Percentiles rank a stretch among this genome's conserved stretches.
Evolutionary conservation across 129 eudicot genomes (phyloP).

Genomic region (Gnaphalium uliginosum): DNA sequence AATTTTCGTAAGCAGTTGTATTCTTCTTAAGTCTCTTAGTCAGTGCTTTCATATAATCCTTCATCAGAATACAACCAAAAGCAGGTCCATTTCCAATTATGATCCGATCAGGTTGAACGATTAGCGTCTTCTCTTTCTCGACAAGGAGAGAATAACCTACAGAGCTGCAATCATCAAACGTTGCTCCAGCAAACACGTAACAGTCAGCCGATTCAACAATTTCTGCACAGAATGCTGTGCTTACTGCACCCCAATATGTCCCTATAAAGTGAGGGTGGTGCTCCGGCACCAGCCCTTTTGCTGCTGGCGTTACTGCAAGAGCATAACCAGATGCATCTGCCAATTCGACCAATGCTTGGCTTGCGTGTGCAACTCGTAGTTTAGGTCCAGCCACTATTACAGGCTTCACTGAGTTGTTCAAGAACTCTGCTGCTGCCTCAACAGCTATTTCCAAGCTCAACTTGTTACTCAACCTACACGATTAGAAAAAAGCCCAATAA

Average conservation of each 20-base stretch:
- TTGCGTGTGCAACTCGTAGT: too few species aligned
- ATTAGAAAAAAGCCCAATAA: background rate
- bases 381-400: too few species aligned
- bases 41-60: background rate
- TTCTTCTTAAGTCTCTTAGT: background rate
- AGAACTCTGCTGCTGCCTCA: too few species aligned
- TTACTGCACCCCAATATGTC: conserved; percentile 52
- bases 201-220: conserved; percentile 61
- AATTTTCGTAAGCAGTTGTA: conserved; percentile 27
- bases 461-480: conserved; percentile 8
- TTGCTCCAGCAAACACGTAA: conserved; percentile 51
- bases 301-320: too few species aligned
- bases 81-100: conserved; percentile 40
- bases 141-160: conserved; percentile 79
- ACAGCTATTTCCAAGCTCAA: too few species aligned
- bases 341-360: too few species aligned
- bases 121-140: conserved; percentile 63
- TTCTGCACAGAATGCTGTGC: conserved; percentile 51
- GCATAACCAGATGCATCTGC: too few species aligned
- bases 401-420: too few species aligned
- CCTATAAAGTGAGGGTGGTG: too few species aligned
- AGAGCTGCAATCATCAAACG: conserved; percentile 58
- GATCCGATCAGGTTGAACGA: conserved; percentile 72
- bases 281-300: too few species aligned
- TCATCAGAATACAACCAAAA: background rate